These are phyloP conservation scores for Papiliotrema flavescens DNA, from an alignment of 1,284 basidiomycete species.

Conservation along the genomic window DNA sequence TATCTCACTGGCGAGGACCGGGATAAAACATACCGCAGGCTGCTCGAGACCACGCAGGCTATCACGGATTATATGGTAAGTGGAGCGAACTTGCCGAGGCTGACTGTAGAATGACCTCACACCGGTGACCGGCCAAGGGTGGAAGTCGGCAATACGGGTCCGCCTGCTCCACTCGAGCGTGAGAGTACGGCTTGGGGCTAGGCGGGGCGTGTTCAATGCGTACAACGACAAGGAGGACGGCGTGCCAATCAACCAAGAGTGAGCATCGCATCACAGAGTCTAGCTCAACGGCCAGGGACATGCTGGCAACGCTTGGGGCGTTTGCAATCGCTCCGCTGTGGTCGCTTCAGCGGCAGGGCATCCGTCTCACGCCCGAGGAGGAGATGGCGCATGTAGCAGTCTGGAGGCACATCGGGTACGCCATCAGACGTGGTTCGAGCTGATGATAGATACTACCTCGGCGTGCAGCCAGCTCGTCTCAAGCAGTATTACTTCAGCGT, in stretches of 20 bases:
- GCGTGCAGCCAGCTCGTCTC: slow-evolving; percentile 15
- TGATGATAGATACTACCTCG: slow-evolving; percentile 19
- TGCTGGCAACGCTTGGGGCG: slow-evolving; percentile 21
- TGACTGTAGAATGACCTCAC: slow-evolving; percentile 22
- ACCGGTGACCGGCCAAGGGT: slow-evolving; percentile 20
- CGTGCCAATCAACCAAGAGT: slow-evolving; percentile 29
- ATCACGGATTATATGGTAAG: slow-evolving; percentile 28
- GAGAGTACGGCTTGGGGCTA: slow-evolving; percentile 9
- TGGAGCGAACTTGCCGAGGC: not conserved
- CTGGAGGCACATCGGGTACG: slow-evolving; percentile 26
- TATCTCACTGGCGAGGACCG: slow-evolving; percentile 21
- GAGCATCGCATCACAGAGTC: slow-evolving; percentile 1
- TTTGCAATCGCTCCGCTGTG: slow-evolving; percentile 27
- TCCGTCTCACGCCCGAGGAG: slow-evolving; percentile 12
- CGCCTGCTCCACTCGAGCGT: slow-evolving; percentile 23
- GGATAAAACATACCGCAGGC: slow-evolving; percentile 21
- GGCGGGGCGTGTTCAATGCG: slow-evolving; percentile 11
- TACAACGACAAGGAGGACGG: slow-evolving; percentile 20
- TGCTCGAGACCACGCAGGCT: slow-evolving; percentile 27
- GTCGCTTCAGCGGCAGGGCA: slow-evolving; percentile 18
- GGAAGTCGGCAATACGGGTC: slow-evolving; percentile 23
- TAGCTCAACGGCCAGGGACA: slow-evolving; percentile 10
- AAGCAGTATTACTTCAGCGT: slow-evolving; percentile 8
- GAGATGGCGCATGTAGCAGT: slow-evolving; percentile 18
- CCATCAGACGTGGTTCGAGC: not conserved